Percentiles rank a stretch among this genome's conserved stretches.
Evolutionary conservation across 2,329 filamentous ascomycete genomes (phyloP).

Genomic region (Huntiella savannae): DNA sequence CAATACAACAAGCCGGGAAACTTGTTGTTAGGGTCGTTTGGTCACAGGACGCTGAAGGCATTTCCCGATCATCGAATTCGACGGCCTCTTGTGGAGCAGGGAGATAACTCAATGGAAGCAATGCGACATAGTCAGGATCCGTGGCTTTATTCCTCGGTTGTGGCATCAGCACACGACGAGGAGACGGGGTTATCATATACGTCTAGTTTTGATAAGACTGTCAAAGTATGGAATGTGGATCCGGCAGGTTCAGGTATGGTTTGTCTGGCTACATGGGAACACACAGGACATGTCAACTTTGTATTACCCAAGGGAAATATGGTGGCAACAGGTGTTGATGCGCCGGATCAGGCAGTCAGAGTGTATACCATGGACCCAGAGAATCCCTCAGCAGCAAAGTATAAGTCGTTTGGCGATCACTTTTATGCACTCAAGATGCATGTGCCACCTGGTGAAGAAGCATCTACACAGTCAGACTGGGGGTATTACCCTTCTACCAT

Average conservation of each 20-base stretch:
- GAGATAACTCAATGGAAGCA: conserved; percentile 34
- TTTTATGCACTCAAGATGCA: not conserved
- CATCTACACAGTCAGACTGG: conserved; percentile 24
- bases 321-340: conserved; percentile 41
- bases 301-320: conserved; percentile 27
- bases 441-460: not conserved
- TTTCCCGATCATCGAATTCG: conserved; percentile 38
- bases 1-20: conserved; percentile 50
- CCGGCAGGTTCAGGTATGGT: conserved; percentile 22
- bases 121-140: conserved; percentile 41
- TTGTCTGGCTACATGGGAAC: conserved; percentile 29
- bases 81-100: conserved; percentile 31
- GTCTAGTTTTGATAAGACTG: conserved; percentile 41
- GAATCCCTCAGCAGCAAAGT: conserved; percentile 21
- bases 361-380: conserved; percentile 30
- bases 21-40: conserved; percentile 33
- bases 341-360: conserved; percentile 32
- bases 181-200: conserved; percentile 31
- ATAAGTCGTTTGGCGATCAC: conserved; percentile 17
- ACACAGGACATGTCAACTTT: conserved; percentile 42
- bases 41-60: conserved; percentile 25
- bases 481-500: conserved; percentile 44
- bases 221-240: conserved; percentile 37
- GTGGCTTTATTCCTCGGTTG: conserved; percentile 46
- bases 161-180: conserved; percentile 37